Evolutionary conservation across 2,329 filamentous ascomycete genomes (phyloP), one percentile per base, ranked within the genome.

Genomic region (Alternaria sp.): DNA sequence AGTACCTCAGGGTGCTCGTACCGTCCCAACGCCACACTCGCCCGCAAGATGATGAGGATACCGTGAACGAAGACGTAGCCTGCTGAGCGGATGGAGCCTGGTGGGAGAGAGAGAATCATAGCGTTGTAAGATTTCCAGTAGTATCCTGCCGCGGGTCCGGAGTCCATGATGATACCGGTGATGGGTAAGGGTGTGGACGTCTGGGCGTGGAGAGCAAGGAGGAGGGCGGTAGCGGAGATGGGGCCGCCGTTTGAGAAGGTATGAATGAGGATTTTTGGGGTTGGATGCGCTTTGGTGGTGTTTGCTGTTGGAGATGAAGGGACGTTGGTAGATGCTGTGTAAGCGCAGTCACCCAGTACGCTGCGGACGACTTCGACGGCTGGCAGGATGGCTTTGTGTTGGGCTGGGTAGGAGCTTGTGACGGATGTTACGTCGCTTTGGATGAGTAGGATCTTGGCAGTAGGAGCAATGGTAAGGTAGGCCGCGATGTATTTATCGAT

Each of bases 61-160:
- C 62, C 19, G 5, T 52, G 13, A 15, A 62, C 36, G 17, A 56
- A 58, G 4, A 65, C 43, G 8, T 54, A 47, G 11, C 46, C 46
- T 0, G 30, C 32, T 1, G 17, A 23, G 13, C 45, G 49, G 11
- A 57, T 8, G 30, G 65, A 9, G 5, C 45, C 36, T 7, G 30
- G n/a, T 11, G 67, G 68, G 1, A 69, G 13, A 0, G 63, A 63
- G 4, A 49, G 43, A 17, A 66, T 17, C 47, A 67, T 62, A 19
- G 50, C 55, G 5, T 58, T 28, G 61, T 62, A 63, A 15, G 13
- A 76, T 78, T 73, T 69, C 40, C 19, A 12, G 36, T 67, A 68
- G 12, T 26, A 49, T 9, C 59, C 65, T 17, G 28, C 26, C 2
- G 66, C 60, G 2, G 59, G 62, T 0, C 44, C 57, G 15, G 49